phyloP scores from a whole-genome alignment of 805 yeast genomes.

The Ogataea wickerhamii region DNA sequence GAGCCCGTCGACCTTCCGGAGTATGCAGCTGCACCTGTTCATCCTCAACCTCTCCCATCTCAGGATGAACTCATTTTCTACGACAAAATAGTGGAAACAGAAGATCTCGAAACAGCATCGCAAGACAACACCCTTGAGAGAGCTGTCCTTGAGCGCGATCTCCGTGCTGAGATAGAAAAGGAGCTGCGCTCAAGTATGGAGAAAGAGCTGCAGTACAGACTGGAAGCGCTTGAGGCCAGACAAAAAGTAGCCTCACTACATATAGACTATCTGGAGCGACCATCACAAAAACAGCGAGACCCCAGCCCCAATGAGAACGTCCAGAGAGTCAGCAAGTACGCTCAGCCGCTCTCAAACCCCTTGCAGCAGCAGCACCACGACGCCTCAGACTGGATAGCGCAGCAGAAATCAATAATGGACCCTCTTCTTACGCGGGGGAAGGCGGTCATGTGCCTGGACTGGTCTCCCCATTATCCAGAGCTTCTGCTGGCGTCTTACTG shows the following conservation, averaged over 20 bases:
- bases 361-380: not conserved
- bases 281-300: constrained; percentile 6
- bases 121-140: constrained; percentile 1
- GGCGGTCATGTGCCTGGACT: constrained; percentile 27
- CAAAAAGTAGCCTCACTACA: not conserved
- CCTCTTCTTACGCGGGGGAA: constrained; percentile 7
- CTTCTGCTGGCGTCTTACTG: constrained; percentile 26
- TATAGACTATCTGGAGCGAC: too few species aligned
- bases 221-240: constrained; percentile 9
- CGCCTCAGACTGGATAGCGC: constrained; percentile 4
- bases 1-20: not conserved
- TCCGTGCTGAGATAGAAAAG: constrained; percentile 12
- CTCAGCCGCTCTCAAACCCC: constrained; percentile 6
- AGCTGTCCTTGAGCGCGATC: constrained; percentile 10
- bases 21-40: not conserved
- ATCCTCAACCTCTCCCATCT: not conserved
- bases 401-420: constrained; percentile 4
- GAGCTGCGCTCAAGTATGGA: constrained; percentile 13
- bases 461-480: constrained; percentile 30
- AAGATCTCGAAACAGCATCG: constrained; percentile 7
- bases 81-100: constrained; percentile 22
- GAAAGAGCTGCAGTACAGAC: constrained; percentile 6
- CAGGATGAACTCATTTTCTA: constrained; percentile 1
- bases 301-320: constrained; percentile 23
- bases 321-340: constrained; percentile 27